Evolutionary conservation across 2,329 filamentous ascomycete genomes (phyloP).

Genomic region (Aschersonia sp.): DNA sequence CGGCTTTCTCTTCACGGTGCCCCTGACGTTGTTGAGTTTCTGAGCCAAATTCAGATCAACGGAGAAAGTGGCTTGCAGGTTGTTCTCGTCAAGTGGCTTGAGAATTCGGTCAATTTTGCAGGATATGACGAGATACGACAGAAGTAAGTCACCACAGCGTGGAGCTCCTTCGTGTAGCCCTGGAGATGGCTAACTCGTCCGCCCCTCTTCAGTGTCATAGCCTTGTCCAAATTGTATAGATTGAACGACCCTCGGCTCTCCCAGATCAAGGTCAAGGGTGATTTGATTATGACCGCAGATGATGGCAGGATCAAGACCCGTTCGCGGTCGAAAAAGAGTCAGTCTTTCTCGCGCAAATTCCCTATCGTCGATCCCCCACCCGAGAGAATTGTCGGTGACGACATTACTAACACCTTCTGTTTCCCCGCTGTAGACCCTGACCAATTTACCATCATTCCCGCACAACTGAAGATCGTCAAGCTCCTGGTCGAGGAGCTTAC

Average conservation of each 20-base stretch:
- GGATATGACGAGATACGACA: slow-evolving; percentile 95
- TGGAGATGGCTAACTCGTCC: slow-evolving; percentile 7
- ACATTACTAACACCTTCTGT: background rate
- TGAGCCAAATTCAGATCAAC: slow-evolving; percentile 69
- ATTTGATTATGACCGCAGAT: slow-evolving; percentile 67
- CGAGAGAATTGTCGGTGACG: too few species aligned
- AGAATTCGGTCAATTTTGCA: slow-evolving; percentile 94
- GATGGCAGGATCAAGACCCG: slow-evolving; percentile 79
- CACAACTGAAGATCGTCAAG: slow-evolving; percentile 90
- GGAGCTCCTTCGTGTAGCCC: too few species aligned
- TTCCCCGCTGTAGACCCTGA: slow-evolving; percentile 50
- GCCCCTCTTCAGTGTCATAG: slow-evolving; percentile 54
- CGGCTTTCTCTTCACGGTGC: slow-evolving; percentile 74
- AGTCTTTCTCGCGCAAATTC: slow-evolving; percentile 8
- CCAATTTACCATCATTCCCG: slow-evolving; percentile 74
- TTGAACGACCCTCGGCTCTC: slow-evolving; percentile 69
- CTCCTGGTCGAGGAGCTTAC: slow-evolving; percentile 84
- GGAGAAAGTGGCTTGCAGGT: slow-evolving; percentile 73
- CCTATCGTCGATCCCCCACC: too few species aligned
- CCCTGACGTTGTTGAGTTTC: slow-evolving; percentile 80
- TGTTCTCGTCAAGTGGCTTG: slow-evolving; percentile 88
- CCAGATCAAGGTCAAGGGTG: slow-evolving; percentile 77
- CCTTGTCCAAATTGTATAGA: slow-evolving; percentile 79
- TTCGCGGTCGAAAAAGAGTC: slow-evolving; percentile 74
- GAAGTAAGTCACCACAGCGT: slow-evolving; percentile 46